phyloP scores from a whole-genome alignment of 306 rosid genomes.

The Trifolium repens region DNA sequence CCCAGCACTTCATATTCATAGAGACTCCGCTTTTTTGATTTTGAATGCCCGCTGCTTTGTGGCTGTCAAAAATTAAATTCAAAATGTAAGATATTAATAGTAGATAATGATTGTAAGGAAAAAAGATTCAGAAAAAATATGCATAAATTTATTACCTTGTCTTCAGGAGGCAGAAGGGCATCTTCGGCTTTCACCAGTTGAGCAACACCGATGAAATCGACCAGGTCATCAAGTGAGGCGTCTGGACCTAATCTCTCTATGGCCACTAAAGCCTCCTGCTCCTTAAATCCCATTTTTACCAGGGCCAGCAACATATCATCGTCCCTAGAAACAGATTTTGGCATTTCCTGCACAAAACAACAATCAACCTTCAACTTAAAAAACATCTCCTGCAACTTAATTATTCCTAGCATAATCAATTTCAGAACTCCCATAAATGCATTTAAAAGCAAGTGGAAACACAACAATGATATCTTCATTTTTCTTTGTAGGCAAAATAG shows the following conservation, averaged over 20 bases:
- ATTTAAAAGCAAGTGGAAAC: constrained; percentile 27
- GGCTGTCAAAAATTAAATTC: constrained; percentile 58
- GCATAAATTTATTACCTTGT: constrained; percentile 59
- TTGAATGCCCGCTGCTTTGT: constrained; percentile 39
- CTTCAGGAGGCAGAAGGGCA: constrained; percentile 61
- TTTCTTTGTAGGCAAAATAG: constrained; percentile 3
- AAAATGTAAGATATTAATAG: constrained; percentile 29
- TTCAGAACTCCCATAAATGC: constrained; percentile 5
- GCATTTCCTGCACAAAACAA: constrained; percentile 57
- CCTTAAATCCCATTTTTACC: constrained; percentile 74
- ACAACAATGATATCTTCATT: neutral
- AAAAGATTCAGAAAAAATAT: constrained; percentile 17
- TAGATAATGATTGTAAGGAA: neutral
- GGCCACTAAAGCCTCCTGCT: constrained; percentile 71
- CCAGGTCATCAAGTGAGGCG: constrained; percentile 68
- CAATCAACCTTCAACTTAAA: constrained; percentile 28
- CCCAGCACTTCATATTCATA: constrained; percentile 59
- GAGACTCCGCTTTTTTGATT: constrained; percentile 61
- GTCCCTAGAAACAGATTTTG: constrained; percentile 47
- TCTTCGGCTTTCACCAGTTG: constrained; percentile 72
- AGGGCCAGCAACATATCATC: constrained; percentile 50
- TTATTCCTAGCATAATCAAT: constrained; percentile 14
- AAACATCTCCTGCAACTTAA: constrained; percentile 15
- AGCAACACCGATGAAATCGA: constrained; percentile 84
- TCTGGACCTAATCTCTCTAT: constrained; percentile 78